Evolutionary conservation across 495 filamentous ascomycete species (phyloP), one percentile per base, ranked within the genome.

Genomic region (Penicillium macrosclerotiorum): DNA sequence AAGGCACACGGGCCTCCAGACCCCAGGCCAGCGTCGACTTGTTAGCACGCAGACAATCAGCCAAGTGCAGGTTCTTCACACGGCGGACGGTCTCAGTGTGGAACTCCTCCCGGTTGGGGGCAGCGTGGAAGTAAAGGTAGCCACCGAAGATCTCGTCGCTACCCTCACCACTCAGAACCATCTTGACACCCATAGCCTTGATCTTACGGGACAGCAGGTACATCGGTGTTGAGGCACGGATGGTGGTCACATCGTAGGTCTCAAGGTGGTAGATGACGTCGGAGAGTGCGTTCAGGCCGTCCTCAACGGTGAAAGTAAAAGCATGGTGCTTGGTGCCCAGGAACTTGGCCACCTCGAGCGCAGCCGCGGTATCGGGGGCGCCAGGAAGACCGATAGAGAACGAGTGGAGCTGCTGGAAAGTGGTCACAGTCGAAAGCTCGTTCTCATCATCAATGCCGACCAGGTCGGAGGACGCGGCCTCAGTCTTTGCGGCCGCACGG

Each of bases 21-120:
- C 93, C 93, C 93, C 93, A 98, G 22, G 94, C 93, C n/a, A 88
- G 85, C 23, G 93, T 98, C 16, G 92, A 96, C 77, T 98, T 98
- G 83, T 98, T 98, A 60, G 93, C 93, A 59, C 93, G 81, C 57
- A 98, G 77, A 71, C 93, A 97, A 66, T 98, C 93, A 16, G 91
- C 83, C 55, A 96, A 71, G 65, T 98, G 93, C 52, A 98, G 75
- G 80, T 96, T 89, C 80, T 97, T 91, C 44, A 98, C 86, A 45
- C 93, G 82, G 39, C 85, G 80, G 17, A 98, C 83, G 19, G 88
- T 95, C 76, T 98, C 93, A 65, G 81, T 80, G 75, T 98, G 93
- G 75, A 98, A 94, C 34, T 83, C 89, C 63, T 83, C 83, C 74
- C 86, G 89, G 77, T 87, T 79, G 40, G 93, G 93, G 6, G 93